Base-by-base conservation (phyloP, 768 basidiomycete genomes). In the Astraeus odoratus region DNA sequence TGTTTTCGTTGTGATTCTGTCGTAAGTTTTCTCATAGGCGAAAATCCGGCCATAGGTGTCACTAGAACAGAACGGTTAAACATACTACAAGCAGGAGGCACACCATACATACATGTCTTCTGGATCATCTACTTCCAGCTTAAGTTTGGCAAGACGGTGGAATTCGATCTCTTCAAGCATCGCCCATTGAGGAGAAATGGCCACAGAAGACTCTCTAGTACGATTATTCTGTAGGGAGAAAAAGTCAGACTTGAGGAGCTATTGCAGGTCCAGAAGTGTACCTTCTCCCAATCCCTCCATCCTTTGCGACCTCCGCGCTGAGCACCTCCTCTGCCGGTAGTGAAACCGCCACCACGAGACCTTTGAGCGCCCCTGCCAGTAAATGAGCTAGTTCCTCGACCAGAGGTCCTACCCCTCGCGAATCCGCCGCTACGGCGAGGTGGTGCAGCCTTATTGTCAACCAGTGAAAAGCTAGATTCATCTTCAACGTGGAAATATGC, bases 401-500 rank as follows among this genome's bases (percentile, higher is more conserved):
- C 55, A 34, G 61, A 43, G 2, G 69, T 65, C 55, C 75, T 64
- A 43, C 70, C 82, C 44, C 82, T 74, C 30, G 64, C 64, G 52
- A 85, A 83, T 6, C 67, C 67, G 26, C 76, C 75, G n/a, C 88
- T 86, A 36, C 86, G 76, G 53, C 87, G 80, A 26, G 81, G 75
- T 36, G 80, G 70, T 31, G 78, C 71, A 36, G 80, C 59, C 67
- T 90, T 94, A 63, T 83, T 91, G 59, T 97, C 94, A 39, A 99
- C 96, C 40, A 99, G 74, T 18, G 91, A 94, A 76, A 99, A 99
- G 39, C 83, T 86, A 5, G 91, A 86, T 67, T 99, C 96, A 59
- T 99, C 96, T 67, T 98, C 96, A 47, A 88, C 94, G 66, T 97
- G 94, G 73, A 93, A 93, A 67, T 95, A 96, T 6, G 91, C 89